Percentiles rank a stretch among this genome's conserved stretches.
phyloP scores from a whole-genome alignment of 495 filamentous ascomycete species.

The Articulospora tetracladia region DNA sequence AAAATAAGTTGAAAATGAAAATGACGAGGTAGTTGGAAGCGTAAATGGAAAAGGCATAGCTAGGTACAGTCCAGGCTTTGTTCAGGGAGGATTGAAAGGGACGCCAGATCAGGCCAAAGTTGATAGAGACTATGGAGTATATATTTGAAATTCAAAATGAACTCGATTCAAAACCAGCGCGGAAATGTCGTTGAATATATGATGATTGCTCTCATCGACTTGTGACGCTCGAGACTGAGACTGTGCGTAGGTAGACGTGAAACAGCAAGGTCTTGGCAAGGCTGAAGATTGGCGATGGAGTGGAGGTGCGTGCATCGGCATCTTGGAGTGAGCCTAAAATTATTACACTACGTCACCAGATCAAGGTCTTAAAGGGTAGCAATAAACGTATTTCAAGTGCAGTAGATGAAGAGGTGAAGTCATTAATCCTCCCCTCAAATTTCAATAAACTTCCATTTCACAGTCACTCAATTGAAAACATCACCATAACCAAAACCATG shows the following conservation, averaged over 20 bases:
- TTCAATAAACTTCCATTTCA: too few species aligned
- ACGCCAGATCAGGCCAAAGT: not conserved
- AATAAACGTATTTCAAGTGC: too few species aligned
- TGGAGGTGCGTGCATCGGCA: not conserved
- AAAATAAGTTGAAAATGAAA: constrained; percentile 72
- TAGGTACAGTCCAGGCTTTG: not conserved
- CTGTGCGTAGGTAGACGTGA: too few species aligned
- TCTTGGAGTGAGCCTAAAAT: not conserved
- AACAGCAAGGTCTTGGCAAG: constrained; percentile 4
- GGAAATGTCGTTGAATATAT: too few species aligned
- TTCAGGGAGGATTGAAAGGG: not conserved
- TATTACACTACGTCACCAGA: not conserved
- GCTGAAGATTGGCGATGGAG: too few species aligned
- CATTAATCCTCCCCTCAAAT: too few species aligned
- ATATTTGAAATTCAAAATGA: too few species aligned
- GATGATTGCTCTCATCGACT: too few species aligned
- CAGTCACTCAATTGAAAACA: too few species aligned
- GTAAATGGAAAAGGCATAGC: constrained; percentile 84
- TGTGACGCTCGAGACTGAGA: not conserved
- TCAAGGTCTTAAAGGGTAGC: not conserved
- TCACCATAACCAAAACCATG: constrained; percentile 5
- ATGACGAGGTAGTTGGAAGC: constrained; percentile 78
- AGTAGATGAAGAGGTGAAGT: too few species aligned
- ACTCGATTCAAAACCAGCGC: too few species aligned
- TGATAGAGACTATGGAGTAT: not conserved